A percentile compares a stretch with the other conserved stretches of the same genome.
Evolutionary conservation across 768 basidiomycete species (phyloP).

Genomic region (Sporobolomyces pararoseus): DNA sequence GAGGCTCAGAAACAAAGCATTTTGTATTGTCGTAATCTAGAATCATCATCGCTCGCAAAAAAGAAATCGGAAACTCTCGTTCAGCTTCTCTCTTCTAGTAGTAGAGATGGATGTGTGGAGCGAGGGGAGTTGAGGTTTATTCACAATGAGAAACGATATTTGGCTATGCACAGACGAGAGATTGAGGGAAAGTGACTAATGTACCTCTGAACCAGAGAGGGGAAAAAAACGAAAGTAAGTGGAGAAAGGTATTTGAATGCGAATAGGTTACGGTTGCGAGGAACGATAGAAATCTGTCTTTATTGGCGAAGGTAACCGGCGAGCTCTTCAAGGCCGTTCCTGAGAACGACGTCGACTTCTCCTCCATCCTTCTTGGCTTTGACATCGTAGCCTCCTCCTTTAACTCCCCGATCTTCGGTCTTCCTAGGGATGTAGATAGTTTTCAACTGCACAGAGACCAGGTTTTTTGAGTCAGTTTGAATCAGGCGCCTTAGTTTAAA

Average conservation of each 20-base stretch:
- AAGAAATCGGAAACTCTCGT: too few species aligned
- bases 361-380: conserved; percentile 19
- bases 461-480: neutral
- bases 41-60: too few species aligned
- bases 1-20: neutral
- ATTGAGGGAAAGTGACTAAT: neutral
- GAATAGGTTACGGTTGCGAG: too few species aligned
- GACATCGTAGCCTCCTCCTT: conserved; percentile 14
- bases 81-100: too few species aligned
- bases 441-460: conserved; percentile 10
- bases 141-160: too few species aligned
- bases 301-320: conserved; percentile 12
- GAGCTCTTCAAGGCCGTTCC: conserved; percentile 9
- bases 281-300: too few species aligned
- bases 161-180: neutral
- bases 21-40: neutral
- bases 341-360: conserved; percentile 23
- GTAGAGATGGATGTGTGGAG: too few species aligned
- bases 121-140: neutral
- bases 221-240: neutral
- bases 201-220: conserved; percentile 3
- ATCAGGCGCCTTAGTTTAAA: neutral
- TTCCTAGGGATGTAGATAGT: conserved; percentile 31
- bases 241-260: too few species aligned
- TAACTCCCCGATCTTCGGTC: conserved; percentile 16